Base-by-base conservation (phyloP, 2,329 filamentous ascomycete species). In the Colletotrichum trifolii region DNA sequence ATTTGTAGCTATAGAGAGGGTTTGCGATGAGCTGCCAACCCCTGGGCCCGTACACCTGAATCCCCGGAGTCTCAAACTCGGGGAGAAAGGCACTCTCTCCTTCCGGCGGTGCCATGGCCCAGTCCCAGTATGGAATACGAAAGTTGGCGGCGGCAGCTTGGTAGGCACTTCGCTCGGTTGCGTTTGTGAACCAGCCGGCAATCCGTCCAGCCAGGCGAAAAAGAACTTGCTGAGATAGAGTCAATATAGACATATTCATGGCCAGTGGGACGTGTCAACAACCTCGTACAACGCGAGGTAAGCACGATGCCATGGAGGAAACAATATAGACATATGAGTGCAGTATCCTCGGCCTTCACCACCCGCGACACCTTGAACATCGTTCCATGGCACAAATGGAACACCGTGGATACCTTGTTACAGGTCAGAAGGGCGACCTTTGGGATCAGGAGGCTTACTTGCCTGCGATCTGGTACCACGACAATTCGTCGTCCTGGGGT, bases 291-390 rank as follows among this genome's bases (percentile, higher is more conserved):
- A 75, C 36, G 82, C 84, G 64, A 96, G 81, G 75, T 95, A 96
- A 1, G 92, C 91, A 54, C 93, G 87, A 81, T 97, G 93, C 93
- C 93, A 96, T 43, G 89, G 85, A 43, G 90, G 87, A 74, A 97
- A 96, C 13, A 96, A 79, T 45, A 90, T 87, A 2, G 91, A 91
- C 33, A 83, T 86, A 76, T 97, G 93, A 12, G 87, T 87, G 75
- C 93, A 96, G 75, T 94, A 96, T 54, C 92, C 93, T 13, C 84
- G 81, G 43, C 82, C 78, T 61, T 83, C 80, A 64, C 84, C 86
- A 2, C 85, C 86, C 2, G 81, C 72, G 2, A 77, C 79, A 59
- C 82, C 79, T 53, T 77, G 71, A 25, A 88, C 86, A 39, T 78
- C 82, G 36, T 82, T 84, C 84, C 85, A 88, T 11, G 82, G 74